Percentiles rank a stretch among this genome's conserved stretches.
Evolutionary conservation across 345 rosid species (phyloP).

Genomic region (Capsella bursapastoris): DNA sequence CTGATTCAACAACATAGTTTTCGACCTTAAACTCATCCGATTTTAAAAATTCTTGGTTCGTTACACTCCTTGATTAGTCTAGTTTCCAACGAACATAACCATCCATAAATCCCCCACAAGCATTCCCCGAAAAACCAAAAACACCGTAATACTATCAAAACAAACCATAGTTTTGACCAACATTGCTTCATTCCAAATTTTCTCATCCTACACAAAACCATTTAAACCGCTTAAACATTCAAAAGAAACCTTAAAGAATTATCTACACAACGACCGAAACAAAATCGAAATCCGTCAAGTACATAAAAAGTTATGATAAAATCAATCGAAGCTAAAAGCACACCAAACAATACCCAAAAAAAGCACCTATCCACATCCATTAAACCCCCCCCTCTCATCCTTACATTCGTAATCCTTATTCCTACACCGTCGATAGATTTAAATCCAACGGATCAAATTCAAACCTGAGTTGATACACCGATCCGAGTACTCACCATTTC

Average conservation of each 20-base stretch:
- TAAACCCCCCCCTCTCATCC: conserved; percentile 30
- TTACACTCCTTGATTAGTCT: conserved; percentile 43
- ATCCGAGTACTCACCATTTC: conserved; percentile 52
- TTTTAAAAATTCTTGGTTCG: background rate
- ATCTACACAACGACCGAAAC: conserved; percentile 42
- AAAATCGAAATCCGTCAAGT: conserved; percentile 27
- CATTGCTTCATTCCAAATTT: conserved; percentile 44
- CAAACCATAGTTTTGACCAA: conserved; percentile 65
- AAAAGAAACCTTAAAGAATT: conserved; percentile 56
- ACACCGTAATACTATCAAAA: conserved; percentile 53
- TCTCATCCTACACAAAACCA: conserved; percentile 28
- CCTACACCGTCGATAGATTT: conserved; percentile 52
- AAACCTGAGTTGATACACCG: conserved; percentile 48
- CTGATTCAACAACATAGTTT: conserved; percentile 1
- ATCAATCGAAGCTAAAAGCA: conserved; percentile 65
- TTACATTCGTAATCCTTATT: conserved; percentile 12
- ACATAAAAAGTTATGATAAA: conserved; percentile 39
- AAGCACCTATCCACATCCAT: conserved; percentile 39
- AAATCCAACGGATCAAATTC: conserved; percentile 65
- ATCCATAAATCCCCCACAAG: background rate
- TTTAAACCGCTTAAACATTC: conserved; percentile 10
- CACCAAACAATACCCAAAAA: conserved; percentile 53
- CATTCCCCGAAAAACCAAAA: conserved; percentile 29
- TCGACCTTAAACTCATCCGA: conserved; percentile 7
- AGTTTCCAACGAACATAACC: conserved; percentile 33